Base-by-base conservation (phyloP, 1,284 basidiomycete species). In the Peniophora sp. region DNA sequence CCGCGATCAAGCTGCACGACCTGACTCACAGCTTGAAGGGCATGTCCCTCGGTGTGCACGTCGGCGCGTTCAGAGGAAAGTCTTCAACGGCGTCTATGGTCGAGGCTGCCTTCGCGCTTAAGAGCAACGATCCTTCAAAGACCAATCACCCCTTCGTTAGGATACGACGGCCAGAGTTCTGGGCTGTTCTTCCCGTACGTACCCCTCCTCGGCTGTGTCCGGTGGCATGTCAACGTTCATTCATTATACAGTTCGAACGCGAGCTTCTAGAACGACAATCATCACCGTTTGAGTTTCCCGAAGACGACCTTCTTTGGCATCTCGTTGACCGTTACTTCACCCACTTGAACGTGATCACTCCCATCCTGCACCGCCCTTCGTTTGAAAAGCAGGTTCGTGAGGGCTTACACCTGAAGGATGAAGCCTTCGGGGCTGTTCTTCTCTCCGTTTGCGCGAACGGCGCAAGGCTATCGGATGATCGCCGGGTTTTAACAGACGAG, bases 381-480 rank as follows among this genome's bases (percentile, higher is more conserved):
- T 91, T 94, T 58, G 77, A 86, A 54, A 67, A 69, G 22, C 71
- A 75, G 43, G 68, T 87, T 44, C 63, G 64, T n/a, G 72, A 78
- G 12, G 74, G 76, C 3, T 61, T 83, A 17, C 82, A 90, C 63
- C 63, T 70, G 14, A 71, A 64, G 10, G 79, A 89, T 60, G 50
- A 70, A 3, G 69, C 76, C 16, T 91, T 92, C 63, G 84, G 79
- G 12, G 77, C 77, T 19, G 78, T 83, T 2, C 76, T 89, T 44
- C 66, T 92, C 25, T 68, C 89, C 35, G 79, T 92, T 0, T 90
- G 87, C 61, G 87, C 90, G 0, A 70, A 83, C 51, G 90, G 81
- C 2, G 69, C 86, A 0, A 75, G 84, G 27, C 85, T 74, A 61
- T 79, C 81, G 10, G 73, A 83, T 50, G 89, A 90, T 62, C 72